phyloP scores from a whole-genome alignment of 2,329 filamentous ascomycete genomes.

The Epichloe sp. region DNA sequence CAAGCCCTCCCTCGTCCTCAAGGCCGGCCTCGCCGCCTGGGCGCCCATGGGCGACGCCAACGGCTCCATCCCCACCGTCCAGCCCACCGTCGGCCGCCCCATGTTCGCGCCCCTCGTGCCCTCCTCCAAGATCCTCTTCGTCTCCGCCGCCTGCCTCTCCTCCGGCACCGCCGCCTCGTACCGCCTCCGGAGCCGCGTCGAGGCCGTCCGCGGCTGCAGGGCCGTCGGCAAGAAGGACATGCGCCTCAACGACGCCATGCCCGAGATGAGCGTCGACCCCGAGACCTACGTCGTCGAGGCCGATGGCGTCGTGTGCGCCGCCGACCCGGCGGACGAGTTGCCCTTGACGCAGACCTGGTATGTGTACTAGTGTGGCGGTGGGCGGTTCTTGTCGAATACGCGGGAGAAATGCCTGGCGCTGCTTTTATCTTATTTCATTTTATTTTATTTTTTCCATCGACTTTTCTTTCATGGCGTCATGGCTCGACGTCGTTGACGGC shows the following conservation, averaged over 20 bases:
- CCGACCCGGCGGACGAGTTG: slow-evolving; percentile 56
- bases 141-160: slow-evolving; percentile 58
- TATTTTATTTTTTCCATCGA: too few relatives aligned
- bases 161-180: slow-evolving; percentile 58
- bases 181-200: slow-evolving; percentile 63
- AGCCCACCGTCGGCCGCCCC: slow-evolving; percentile 69
- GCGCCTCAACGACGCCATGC: slow-evolving; percentile 76
- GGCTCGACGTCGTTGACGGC: too few relatives aligned
- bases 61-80: slow-evolving; percentile 74
- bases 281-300: slow-evolving; percentile 83
- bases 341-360: slow-evolving; percentile 69
- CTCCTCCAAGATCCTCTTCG: slow-evolving; percentile 64
- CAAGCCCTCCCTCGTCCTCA: slow-evolving; percentile 72
- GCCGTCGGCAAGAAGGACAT: slow-evolving; percentile 72
- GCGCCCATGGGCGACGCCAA: slow-evolving; percentile 80
- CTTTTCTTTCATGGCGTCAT: too few relatives aligned
- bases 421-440: too few relatives aligned
- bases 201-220: slow-evolving; percentile 66
- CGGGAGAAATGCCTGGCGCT: too few relatives aligned
- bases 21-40: slow-evolving; percentile 75
- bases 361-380: slow-evolving; percentile 23
- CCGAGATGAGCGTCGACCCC: slow-evolving; percentile 81
- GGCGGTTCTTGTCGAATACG: too few relatives aligned
- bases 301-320: slow-evolving; percentile 60
- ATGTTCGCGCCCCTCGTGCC: slow-evolving; percentile 76